These are phyloP conservation scores for Yamadazyma ubonensis DNA, from an alignment of 805 yeast species.

Conservation along the genomic window DNA sequence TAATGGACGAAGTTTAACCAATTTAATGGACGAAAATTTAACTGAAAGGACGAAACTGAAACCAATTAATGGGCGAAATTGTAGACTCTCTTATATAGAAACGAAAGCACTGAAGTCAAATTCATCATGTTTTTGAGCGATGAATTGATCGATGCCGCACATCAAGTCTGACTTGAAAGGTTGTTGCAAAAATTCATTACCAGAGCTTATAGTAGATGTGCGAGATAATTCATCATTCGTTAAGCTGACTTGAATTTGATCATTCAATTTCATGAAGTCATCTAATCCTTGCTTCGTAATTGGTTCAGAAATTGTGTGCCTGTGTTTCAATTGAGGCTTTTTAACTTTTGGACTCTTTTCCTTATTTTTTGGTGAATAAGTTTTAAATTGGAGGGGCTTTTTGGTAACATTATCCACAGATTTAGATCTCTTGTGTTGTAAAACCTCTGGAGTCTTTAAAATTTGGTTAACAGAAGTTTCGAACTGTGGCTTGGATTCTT, in stretches of 20 bases:
- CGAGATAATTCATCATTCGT: conserved; percentile 9
- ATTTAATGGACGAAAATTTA: conserved; percentile 8
- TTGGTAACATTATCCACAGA: conserved; percentile 21
- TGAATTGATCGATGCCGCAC: conserved; percentile 24
- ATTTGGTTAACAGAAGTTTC: conserved; percentile 21
- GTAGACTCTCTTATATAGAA: conserved; percentile 7
- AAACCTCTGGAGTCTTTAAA: conserved; percentile 14
- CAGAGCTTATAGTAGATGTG: conserved; percentile 7
- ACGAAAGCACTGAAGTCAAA: conserved; percentile 26
- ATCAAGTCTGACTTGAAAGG: conserved; percentile 12
- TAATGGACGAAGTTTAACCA: conserved; percentile 9
- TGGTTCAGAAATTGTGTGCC: conserved; percentile 26
- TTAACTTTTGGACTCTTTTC: conserved; percentile 12
- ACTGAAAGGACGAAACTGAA: too few relatives aligned
- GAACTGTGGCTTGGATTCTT: conserved; percentile 23
- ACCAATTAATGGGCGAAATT: conserved; percentile 8
- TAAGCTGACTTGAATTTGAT: conserved; percentile 20
- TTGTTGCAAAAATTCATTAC: conserved; percentile 8
- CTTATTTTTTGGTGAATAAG: conserved; percentile 14
- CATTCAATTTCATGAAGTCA: conserved; percentile 28
- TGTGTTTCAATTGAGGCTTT: conserved; percentile 19
- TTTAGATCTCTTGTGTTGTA: conserved; percentile 26
- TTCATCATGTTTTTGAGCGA: conserved; percentile 25
- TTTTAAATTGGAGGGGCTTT: conserved; percentile 20
- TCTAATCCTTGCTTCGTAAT: conserved; percentile 21